A percentile compares a stretch with the other conserved stretches of the same genome.
These are phyloP conservation scores for Acanthamoeba lenticulata DNA, from an alignment of 208 protist species.

Conservation along the genomic window DNA sequence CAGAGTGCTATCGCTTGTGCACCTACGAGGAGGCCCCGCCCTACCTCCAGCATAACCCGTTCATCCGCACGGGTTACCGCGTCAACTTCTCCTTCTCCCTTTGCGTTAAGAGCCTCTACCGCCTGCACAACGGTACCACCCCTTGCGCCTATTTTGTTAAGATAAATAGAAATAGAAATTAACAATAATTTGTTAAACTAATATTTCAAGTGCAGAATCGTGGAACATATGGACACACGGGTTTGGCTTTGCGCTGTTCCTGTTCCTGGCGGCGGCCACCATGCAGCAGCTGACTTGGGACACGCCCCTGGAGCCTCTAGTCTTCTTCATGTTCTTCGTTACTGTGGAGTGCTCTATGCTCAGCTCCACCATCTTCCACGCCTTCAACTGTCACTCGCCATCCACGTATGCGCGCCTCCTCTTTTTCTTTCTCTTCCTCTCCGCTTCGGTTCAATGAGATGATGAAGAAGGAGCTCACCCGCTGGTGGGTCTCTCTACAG, in stretches of 20 bases:
- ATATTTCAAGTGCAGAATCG: background rate
- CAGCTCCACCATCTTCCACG: slow-evolving; percentile 44
- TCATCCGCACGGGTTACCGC: slow-evolving; percentile 12
- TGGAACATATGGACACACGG: slow-evolving; percentile 60
- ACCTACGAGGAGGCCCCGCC: slow-evolving; percentile 16
- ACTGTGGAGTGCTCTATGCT: slow-evolving; percentile 15
- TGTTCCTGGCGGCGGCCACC: background rate
- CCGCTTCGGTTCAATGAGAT: background rate
- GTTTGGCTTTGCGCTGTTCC: background rate
- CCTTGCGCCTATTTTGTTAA: background rate
- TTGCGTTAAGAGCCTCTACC: background rate
- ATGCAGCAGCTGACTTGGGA: background rate
- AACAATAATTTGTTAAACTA: background rate
- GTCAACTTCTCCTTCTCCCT: slow-evolving; percentile 43
- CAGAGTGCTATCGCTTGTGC: slow-evolving; percentile 10
- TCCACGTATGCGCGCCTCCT: background rate
- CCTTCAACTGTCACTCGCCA: slow-evolving; percentile 26
- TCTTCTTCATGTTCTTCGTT: background rate
- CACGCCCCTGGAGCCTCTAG: background rate
- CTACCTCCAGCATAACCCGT: slow-evolving; percentile 30
- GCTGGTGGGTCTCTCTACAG: background rate
- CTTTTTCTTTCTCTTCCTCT: background rate
- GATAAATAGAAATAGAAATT: background rate
- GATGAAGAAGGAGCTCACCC: background rate
- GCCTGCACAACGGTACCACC: slow-evolving; percentile 21